phyloP scores from a whole-genome alignment of 108 stramenopile genomes.

The Pseudonitzschia multiseries region DNA sequence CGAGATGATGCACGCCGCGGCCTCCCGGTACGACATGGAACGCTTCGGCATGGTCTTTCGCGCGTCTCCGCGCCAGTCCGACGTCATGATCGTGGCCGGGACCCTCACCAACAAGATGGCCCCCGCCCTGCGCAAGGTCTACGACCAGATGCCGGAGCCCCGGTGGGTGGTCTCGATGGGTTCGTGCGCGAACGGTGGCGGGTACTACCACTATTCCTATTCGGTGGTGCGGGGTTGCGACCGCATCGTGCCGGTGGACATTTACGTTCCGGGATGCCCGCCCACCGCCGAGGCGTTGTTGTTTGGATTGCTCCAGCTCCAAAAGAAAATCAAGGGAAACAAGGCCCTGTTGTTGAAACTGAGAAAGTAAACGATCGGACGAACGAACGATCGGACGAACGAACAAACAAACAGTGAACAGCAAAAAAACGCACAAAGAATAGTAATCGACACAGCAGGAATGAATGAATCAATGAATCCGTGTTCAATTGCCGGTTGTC shows the following conservation, averaged over 20 bases:
- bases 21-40: conserved; percentile 99
- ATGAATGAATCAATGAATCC: not conserved
- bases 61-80: conserved; percentile 92
- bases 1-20: conserved; percentile 99
- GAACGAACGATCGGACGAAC: conserved; percentile 5
- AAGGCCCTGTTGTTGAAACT: conserved; percentile 90
- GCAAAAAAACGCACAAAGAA: too few relatives aligned
- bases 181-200: conserved; percentile 99
- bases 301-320: conserved; percentile 95
- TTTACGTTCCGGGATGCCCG: conserved; percentile 99
- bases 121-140: conserved; percentile 97
- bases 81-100: conserved; percentile 99
- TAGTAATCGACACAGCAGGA: too few relatives aligned
- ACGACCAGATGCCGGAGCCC: conserved; percentile 99
- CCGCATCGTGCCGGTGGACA: conserved; percentile 99
- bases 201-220: conserved; percentile 99
- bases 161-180: conserved; percentile 99
- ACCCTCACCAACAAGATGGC: conserved; percentile 99
- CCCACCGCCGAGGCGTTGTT: conserved; percentile 98
- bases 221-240: conserved; percentile 97
- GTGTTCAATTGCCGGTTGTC: not conserved
- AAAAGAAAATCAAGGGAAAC: conserved; percentile 99
- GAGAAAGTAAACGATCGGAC: conserved; percentile 75
- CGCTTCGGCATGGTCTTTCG: conserved; percentile 98
- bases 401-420: too few relatives aligned